Evolutionary conservation across 2,329 filamentous ascomycete genomes (phyloP), one percentile per base, ranked within the genome.

Genomic region (Colletotrichum incanum): DNA sequence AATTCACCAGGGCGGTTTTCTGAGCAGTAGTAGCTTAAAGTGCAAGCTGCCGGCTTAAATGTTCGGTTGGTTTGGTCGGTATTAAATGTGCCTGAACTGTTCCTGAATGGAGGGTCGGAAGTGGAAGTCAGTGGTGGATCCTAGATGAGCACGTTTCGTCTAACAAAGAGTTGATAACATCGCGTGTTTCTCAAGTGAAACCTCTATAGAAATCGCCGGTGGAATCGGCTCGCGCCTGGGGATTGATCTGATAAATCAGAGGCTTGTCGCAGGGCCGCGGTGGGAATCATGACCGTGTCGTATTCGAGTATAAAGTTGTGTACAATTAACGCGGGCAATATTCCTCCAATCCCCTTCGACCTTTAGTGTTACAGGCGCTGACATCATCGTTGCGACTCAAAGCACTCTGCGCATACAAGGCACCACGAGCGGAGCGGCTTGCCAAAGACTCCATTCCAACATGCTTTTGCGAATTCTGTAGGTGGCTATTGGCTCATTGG

Each of bases 371-470:
- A 41, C 52, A 55, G 20, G 23, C 39, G 54, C 55, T 71, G 68
- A 71, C 63, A 67, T 71, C 68, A 71, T 67, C 14, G 26, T 54
- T 52, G 11, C 67, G 12, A 49, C 5, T 4, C 18, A 3, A 59
- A 43, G 20, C 26, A n/a, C 60, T 14, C 12, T 6, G 26, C 7
- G 23, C 26, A 26, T 23, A 55, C 9, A 18, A 20, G 23, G 49
- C 20, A 59, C 14, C 14, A 12, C 12, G 5, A 43, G n/a, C 26
- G 16, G n/a, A 34, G 23, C 20, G 16, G 8, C 23, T 56, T 18
- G 12, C 54, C 54, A 39, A 23, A 37, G 1, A 12, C 31, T 6
- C 16, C n/a, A n/a, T n/a, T n/a, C 28, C 28, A 9, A 23, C 3
- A 23, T n/a, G 6, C 16, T 14, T 37, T 7, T 16, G n/a, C n/a